These are phyloP conservation scores for Austroboletus niveus DNA, from an alignment of 1,284 basidiomycete species.

Conservation along the genomic window DNA sequence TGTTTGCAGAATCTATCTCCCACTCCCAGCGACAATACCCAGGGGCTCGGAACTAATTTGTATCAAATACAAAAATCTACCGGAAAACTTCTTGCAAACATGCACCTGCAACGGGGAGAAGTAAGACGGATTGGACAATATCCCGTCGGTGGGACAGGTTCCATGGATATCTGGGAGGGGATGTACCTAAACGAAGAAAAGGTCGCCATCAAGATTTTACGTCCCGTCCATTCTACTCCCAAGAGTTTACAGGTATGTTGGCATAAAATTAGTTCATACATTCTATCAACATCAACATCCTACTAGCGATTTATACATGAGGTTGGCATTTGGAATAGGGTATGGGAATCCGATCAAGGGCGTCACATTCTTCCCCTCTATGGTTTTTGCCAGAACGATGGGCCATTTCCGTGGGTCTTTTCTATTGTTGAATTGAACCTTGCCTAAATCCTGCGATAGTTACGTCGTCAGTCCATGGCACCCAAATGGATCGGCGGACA, in stretches of 20 bases:
- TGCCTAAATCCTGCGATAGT: conserved; percentile 24
- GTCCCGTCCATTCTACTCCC: conserved; percentile 47
- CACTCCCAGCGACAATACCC: conserved; percentile 36
- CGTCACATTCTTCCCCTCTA: conserved; percentile 54
- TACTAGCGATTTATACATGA: conserved; percentile 50
- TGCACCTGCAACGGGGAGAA: conserved; percentile 50
- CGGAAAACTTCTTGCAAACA: conserved; percentile 45
- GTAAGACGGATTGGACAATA: conserved; percentile 46
- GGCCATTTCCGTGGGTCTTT: conserved; percentile 47
- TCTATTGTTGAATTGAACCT: not conserved
- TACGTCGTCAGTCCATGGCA: conserved; percentile 60
- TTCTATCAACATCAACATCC: conserved; percentile 6
- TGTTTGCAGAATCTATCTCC: conserved; percentile 27
- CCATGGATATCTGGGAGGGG: conserved; percentile 53
- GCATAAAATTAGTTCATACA: not conserved
- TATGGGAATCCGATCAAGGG: conserved; percentile 53
- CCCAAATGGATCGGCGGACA: conserved; percentile 48
- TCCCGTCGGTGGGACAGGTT: conserved; percentile 48
- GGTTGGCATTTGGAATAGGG: conserved; percentile 51
- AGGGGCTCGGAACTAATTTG: conserved; percentile 46
- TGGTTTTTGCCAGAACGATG: conserved; percentile 51
- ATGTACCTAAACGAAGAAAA: conserved; percentile 51
- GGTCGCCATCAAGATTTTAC: conserved; percentile 54
- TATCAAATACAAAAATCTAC: conserved; percentile 45
- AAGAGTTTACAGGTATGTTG: conserved; percentile 39